Base-by-base conservation (phyloP, 768 basidiomycete species). In the Suillus sp. region DNA sequence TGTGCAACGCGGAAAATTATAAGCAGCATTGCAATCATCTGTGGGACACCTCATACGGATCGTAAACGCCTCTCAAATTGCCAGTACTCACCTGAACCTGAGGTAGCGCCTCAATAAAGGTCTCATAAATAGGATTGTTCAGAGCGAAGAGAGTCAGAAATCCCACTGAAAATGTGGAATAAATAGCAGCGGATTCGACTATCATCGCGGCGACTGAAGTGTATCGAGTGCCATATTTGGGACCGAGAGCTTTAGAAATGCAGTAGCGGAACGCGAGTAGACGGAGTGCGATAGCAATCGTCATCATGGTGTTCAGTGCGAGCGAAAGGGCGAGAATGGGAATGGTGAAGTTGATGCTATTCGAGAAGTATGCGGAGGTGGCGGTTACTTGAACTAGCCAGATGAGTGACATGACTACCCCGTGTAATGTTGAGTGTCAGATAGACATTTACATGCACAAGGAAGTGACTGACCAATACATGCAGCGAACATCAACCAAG, bases 121-220 rank as follows among this genome's bases (percentile, higher is more conserved):
- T 61, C 34, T 77, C 74, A 34, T 72, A 72, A 4, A 74, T 56
- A 0, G 68, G 47, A 18, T 64, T 71, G 9, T 65, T 59, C 10
- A 65, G 22, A 4, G 64, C 66, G 56, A 71, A 78, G 18, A 70
- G 53, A 16, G 74, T 60, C 25, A 80, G 45, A 60, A 80, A 78
- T 0, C 74, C 34, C 9, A 79, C 16, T 0, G 70, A 70, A 18
- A 70, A 55, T 4, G 66, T 18, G 6, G 74, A 68, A 53, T 77
- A 78, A 3, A 75, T 40, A 4, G 72, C 67, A 2, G 75, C 76
- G 1, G 75, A 76, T 65, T 80, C 79, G 53, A 80, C 51, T 34
- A 77, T 48, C 67, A 80, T 78, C 3, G 78, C 68, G 14, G 70
- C 71, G 9, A 78, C 59, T 2, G 70, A 73, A 3, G 74, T 70